Evolutionary conservation across 2,329 filamentous ascomycete species (phyloP), one percentile per base, ranked within the genome.

Genomic region (Aspergillus hiratsukae): DNA sequence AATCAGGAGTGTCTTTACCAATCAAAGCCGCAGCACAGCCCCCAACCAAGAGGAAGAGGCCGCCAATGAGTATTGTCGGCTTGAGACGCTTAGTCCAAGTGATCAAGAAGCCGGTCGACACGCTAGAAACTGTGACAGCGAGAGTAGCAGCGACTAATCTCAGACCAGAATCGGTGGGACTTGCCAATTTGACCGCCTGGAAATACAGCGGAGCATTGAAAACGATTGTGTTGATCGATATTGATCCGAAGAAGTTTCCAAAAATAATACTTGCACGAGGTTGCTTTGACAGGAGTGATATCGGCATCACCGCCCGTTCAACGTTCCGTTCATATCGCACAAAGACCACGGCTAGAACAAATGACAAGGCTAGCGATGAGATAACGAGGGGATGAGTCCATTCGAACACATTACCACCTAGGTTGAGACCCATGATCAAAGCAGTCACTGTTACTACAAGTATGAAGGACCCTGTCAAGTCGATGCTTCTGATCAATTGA

Each of bases 151-250:
- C 76, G 21, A 89, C 80, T 53, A 92, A 85, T 46, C 86, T 83
- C 28, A 91, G 81, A n/a, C 89, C 89, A 0, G 88, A 90, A 25
- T 80, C 77, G 0, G 88, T 90, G 17, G 89, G 86, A 5, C 80
- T 82, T 56, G 87, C 85, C 52, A 88, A 80, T 49, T 89, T 84
- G 27, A 90, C 87, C 40, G 86, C 87, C 69, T 90, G 88, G 74
- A 90, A 91, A 76, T 87, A 92, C 7, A 92, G 77, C 0, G 89
- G 89, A 5, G 84, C 84, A 65, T 87, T 87, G 73, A 90, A 89
- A 17, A 89, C 75, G 61, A 88, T 83, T 2, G 79, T 80, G 58
- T 81, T 80, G 57, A 80, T 71, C 1, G 78, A 76, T 17, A 82
- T 70, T 5, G 74, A 68, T 0, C 76, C 76, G 58, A 82, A 80